Conservation (phyloP, 495 filamentous ascomycete genomes). For the Talaromyces thailandensis region DNA sequence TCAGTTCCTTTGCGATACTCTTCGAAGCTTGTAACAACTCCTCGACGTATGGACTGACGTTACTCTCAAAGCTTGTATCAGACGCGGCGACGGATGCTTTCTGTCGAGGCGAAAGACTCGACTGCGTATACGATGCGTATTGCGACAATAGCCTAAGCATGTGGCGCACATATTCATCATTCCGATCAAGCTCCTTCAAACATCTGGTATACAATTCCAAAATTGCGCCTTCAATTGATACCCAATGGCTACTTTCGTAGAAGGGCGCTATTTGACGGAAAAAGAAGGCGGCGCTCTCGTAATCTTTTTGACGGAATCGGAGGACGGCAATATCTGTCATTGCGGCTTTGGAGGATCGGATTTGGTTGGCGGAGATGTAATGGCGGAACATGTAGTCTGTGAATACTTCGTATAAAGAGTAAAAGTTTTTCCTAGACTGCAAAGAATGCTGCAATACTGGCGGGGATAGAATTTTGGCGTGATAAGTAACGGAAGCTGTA, state of each 20-base stretch:
- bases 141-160: constrained; percentile 69
- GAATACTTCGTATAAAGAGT: constrained; percentile 60
- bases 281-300: constrained; percentile 62
- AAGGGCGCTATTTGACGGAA: constrained; percentile 76
- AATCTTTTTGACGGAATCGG: constrained; percentile 64
- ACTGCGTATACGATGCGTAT: constrained; percentile 39
- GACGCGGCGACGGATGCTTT: constrained; percentile 24
- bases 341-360: constrained; percentile 63
- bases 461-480: constrained; percentile 23
- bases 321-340: constrained; percentile 81
- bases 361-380: constrained; percentile 65
- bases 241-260: constrained; percentile 76
- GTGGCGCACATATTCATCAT: constrained; percentile 72
- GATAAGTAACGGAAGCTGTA: constrained; percentile 28
- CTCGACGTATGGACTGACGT: constrained; percentile 51
- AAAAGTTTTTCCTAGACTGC: constrained; percentile 25
- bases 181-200: constrained; percentile 63
- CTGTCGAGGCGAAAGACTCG: constrained; percentile 23
- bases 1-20: constrained; percentile 53
- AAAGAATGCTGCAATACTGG: constrained; percentile 23
- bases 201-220: constrained; percentile 79
- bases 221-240: constrained; percentile 68
- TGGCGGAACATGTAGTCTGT: constrained; percentile 64
- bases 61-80: constrained; percentile 41
- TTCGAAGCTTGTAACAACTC: constrained; percentile 57